A percentile compares a stretch with the other conserved stretches of the same genome.
Evolutionary conservation across 2,329 filamentous ascomycete genomes (phyloP).

Genomic region (Emergomyces orientalis): DNA sequence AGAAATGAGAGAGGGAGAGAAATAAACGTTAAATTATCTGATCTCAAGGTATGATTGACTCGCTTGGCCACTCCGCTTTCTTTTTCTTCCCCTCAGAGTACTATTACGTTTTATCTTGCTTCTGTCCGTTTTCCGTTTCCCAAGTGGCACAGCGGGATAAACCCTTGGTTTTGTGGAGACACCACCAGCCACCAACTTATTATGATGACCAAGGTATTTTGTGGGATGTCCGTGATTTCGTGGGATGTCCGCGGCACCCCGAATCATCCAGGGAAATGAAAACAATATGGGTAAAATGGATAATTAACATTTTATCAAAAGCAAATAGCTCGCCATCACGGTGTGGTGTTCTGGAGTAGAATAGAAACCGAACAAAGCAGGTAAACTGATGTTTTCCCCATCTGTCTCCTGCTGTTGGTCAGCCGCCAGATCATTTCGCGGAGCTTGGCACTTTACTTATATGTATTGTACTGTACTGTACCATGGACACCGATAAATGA

Average conservation of each 20-base stretch:
- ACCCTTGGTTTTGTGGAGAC: neutral
- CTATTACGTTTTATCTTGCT: no score
- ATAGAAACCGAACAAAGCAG: neutral
- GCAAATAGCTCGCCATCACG: neutral
- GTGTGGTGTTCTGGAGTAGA: neutral
- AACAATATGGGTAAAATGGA: neutral
- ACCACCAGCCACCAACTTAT: neutral
- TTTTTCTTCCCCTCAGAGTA: neutral
- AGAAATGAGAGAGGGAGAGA: neutral
- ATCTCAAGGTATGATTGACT: neutral
- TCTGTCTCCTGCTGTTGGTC: neutral
- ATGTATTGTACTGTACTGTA: neutral
- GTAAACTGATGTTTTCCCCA: neutral
- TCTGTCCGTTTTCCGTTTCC: neutral
- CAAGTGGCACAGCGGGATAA: slow-evolving; percentile 1
- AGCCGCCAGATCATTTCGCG: neutral
- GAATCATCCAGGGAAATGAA: neutral
- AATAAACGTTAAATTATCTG: neutral
- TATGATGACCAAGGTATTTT: neutral
- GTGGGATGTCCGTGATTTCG: neutral
- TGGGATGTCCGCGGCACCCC: neutral
- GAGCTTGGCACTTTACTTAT: neutral
- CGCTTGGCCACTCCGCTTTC: neutral
- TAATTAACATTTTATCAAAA: neutral
- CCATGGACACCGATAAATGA: neutral